Base-by-base conservation (phyloP, 2,329 filamentous ascomycete genomes). In the Colletotrichum neosansevieriae region DNA sequence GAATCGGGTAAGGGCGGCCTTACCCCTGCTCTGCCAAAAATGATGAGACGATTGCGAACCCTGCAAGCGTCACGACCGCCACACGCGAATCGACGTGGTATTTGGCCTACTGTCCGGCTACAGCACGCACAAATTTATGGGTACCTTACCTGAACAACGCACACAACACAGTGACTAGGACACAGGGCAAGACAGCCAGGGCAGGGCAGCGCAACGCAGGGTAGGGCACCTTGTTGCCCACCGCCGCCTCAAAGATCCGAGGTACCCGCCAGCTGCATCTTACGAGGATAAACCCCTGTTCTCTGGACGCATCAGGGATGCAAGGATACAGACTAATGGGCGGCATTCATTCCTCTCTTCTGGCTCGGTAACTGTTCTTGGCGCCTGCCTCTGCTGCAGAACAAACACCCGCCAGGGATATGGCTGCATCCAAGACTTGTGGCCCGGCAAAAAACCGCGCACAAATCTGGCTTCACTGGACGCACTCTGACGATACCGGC, bases 341-440 rank as follows among this genome's bases (percentile, higher is more conserved):
- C 65, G 61, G 54, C 61, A 68, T 54, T 47, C 53, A 42, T 54
- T 42, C 65, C 53, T 68, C 40, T 47, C 19, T 49, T 65, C 47
- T 68, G 47, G 54, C 38, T 64, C 65, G 53, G 65, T 60, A 68
- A 59, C 47, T 44, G 53, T 32, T 38, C 61, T 65, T 65, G 65
- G 65, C 65, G 53, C n/a, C 40, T 53, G 60, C 24, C 53, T 58
- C 65, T 68, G 65, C 65, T 68, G 61, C 61, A 68, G 65, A 68
- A 68, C 54, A 56, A 64, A 58, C 45, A 49, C 19, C 32, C n/a
- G 53, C 21, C 49, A 59, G 61, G 63, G 65, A 65, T 56, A 13
- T 56, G 45, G 47, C 54, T 68, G 47, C 61, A 59, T 65, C 12
- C 17, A 54, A 54, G 32, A 29, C 29, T 54, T 32, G 24, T 32